These are phyloP conservation scores for Heterobasidion parviporum DNA, from an alignment of 1,284 basidiomycete species.

Conservation along the genomic window DNA sequence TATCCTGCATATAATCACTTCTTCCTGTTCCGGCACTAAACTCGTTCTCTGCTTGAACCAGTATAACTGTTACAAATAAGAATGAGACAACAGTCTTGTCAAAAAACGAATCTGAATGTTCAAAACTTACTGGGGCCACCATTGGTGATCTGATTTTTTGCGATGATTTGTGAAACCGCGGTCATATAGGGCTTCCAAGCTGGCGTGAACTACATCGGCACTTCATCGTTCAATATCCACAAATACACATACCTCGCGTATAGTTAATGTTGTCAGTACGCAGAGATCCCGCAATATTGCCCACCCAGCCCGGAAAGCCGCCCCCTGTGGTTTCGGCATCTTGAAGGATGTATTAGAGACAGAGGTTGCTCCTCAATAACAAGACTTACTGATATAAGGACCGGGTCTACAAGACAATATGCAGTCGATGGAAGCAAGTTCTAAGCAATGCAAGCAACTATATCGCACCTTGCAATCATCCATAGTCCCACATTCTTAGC, in stretches of 20 bases:
- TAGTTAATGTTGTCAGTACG: conserved; percentile 34
- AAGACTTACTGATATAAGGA: background rate
- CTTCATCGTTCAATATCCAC: too few species aligned
- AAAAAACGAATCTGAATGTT: background rate
- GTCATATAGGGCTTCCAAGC: conserved; percentile 51
- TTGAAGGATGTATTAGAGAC: conserved; percentile 3
- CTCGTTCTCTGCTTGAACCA: conserved; percentile 54
- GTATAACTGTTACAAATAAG: conserved; percentile 12
- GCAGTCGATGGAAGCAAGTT: background rate
- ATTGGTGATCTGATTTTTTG: conserved; percentile 42
- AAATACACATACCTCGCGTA: background rate
- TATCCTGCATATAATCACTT: conserved; percentile 40
- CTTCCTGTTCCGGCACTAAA: conserved; percentile 33
- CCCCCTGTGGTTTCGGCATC: conserved; percentile 51
- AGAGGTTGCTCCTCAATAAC: background rate
- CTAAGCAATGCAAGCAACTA: background rate
- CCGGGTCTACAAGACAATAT: background rate
- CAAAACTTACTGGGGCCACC: conserved; percentile 36
- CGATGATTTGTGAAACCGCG: conserved; percentile 38
- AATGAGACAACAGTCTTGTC: background rate
- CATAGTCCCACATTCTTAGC: conserved; percentile 43
- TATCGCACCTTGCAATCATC: conserved; percentile 37
- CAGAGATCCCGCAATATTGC: conserved; percentile 36
- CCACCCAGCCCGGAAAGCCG: conserved; percentile 49
- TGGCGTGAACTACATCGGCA: conserved; percentile 13